These are phyloP conservation scores for Microdochium paspali DNA, from an alignment of 2,329 filamentous ascomycete species.

Conservation along the genomic window DNA sequence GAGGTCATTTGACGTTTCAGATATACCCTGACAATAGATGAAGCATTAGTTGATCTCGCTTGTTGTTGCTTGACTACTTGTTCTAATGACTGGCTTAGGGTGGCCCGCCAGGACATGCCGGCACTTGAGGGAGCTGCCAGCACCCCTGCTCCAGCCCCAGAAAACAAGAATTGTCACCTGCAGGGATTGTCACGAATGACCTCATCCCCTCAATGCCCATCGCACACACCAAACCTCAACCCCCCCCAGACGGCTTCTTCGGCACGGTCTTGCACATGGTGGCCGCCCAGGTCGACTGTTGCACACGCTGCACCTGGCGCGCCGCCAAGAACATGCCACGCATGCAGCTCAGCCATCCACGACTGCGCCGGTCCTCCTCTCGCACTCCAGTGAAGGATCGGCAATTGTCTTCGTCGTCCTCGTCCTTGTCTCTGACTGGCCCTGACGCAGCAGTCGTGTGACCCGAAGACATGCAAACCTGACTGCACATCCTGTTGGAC, in stretches of 20 bases:
- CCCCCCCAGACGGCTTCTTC: too few species aligned
- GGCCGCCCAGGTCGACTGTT: too few species aligned
- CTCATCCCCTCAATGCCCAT: neutral
- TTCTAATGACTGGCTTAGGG: neutral
- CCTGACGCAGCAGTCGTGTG: neutral
- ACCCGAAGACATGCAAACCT: too few species aligned
- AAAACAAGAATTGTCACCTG: neutral
- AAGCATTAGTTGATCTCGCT: neutral
- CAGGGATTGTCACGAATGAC: neutral
- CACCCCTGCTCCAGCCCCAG: neutral
- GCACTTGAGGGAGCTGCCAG: neutral
- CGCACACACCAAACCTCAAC: too few species aligned
- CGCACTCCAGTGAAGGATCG: too few species aligned
- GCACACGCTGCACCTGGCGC: too few species aligned
- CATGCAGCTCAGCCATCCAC: too few species aligned
- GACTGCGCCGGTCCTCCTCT: too few species aligned
- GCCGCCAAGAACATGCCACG: too few species aligned
- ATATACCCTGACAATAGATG: neutral
- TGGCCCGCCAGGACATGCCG: neutral
- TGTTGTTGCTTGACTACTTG: neutral
- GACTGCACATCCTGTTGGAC: neutral
- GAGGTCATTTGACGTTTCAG: neutral
- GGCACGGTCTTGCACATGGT: too few species aligned
- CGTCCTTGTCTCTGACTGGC: too few species aligned
- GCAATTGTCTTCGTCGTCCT: too few species aligned